Conservation (phyloP, 768 basidiomycete genomes). For the Sporobolomyces pararoseus region DNA sequence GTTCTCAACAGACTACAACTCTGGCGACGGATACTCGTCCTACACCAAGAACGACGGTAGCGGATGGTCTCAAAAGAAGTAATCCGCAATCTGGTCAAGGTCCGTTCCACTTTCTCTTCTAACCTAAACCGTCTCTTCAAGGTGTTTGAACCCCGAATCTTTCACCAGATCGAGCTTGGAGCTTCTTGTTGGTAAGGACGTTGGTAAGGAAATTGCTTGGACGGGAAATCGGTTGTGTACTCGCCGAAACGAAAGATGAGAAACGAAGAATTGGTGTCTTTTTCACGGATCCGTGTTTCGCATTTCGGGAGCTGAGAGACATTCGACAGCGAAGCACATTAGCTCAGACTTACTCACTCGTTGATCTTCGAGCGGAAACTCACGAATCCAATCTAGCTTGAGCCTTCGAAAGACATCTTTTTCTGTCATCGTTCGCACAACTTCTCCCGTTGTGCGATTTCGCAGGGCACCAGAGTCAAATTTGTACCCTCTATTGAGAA, state of each 20-base stretch:
- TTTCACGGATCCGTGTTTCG: slow-evolving; percentile 34
- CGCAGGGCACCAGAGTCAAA: slow-evolving; percentile 29
- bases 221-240: slow-evolving; percentile 2
- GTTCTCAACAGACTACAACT: slow-evolving; percentile 54
- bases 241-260: slow-evolving; percentile 1
- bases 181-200: too few relatives aligned
- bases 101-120: too few relatives aligned
- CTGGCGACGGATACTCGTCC: slow-evolving; percentile 53
- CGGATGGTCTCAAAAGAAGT: too few relatives aligned
- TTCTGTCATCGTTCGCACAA: slow-evolving; percentile 24
- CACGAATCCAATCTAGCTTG: slow-evolving; percentile 27
- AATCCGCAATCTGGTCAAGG: too few relatives aligned
- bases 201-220: too few relatives aligned
- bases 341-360: too few relatives aligned
- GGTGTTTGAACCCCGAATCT: too few relatives aligned
- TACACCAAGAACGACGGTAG: slow-evolving; percentile 55
- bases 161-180: too few relatives aligned
- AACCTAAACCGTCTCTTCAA: too few relatives aligned
- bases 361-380: neutral
- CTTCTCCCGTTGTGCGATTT: slow-evolving; percentile 8
- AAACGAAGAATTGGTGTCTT: neutral
- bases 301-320: slow-evolving; percentile 8
- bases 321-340: too few relatives aligned
- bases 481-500: slow-evolving; percentile 11
- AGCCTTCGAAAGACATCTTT: slow-evolving; percentile 31